Evolutionary conservation across 768 basidiomycete genomes (phyloP).

Genomic region (Termitomyces sp.): DNA sequence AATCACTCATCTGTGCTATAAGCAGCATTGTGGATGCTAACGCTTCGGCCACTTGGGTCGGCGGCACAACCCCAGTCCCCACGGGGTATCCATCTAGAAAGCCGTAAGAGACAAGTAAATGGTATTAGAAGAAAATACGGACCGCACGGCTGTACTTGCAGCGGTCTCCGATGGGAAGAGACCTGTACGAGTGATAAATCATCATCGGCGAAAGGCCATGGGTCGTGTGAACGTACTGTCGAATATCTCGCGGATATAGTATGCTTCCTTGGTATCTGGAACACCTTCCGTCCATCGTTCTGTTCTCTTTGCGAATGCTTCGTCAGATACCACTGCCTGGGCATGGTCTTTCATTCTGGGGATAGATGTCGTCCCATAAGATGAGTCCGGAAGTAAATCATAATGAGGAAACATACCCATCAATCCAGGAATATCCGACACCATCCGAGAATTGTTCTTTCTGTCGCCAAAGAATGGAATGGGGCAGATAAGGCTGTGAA

Average conservation of each 20-base stretch:
- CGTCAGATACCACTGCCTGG: constrained; percentile 71
- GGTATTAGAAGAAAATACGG: constrained; percentile 23
- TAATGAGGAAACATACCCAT: constrained; percentile 55
- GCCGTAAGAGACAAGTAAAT: constrained; percentile 7
- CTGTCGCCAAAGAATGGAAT: constrained; percentile 95
- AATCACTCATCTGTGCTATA: constrained; percentile 45
- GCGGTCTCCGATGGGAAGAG: constrained; percentile 85
- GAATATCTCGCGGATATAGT: constrained; percentile 88
- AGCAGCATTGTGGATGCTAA: constrained; percentile 93
- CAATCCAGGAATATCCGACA: constrained; percentile 98
- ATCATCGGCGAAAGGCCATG: background rate
- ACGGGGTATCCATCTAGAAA: constrained; percentile 82
- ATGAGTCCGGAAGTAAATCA: background rate
- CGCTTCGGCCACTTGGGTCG: constrained; percentile 94
- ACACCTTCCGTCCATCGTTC: constrained; percentile 77
- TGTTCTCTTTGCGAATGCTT: constrained; percentile 64
- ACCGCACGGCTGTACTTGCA: constrained; percentile 89
- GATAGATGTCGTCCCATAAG: constrained; percentile 5
- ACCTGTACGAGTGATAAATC: constrained; percentile 35
- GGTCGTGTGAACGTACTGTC: constrained; percentile 48
- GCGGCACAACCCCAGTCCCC: constrained; percentile 95
- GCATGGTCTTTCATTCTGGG: constrained; percentile 88
- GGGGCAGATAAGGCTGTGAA: constrained; percentile 82
- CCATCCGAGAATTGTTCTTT: constrained; percentile 99
- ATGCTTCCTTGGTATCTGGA: constrained; percentile 97